These are phyloP conservation scores for Fragaria iinumae DNA, from an alignment of 306 rosid species.

Conservation along the genomic window DNA sequence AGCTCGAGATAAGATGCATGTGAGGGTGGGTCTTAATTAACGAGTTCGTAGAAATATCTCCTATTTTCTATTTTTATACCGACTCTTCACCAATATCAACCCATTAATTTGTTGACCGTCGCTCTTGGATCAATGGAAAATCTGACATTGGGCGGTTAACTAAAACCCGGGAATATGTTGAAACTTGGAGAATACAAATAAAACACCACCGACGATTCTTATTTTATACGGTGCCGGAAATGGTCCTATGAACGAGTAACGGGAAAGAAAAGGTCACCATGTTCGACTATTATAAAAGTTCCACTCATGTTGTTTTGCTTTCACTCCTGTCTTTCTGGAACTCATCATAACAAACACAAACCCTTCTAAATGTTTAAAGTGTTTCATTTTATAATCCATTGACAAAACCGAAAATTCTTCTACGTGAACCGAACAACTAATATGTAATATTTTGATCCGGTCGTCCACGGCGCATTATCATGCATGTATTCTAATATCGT, in stretches of 20 bases:
- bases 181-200: neutral
- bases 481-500: too few relatives aligned
- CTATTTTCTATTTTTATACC: neutral
- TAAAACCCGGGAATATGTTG: neutral
- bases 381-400: neutral
- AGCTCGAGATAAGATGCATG: conserved; percentile 25
- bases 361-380: too few relatives aligned
- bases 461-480: too few relatives aligned
- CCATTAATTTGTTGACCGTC: conserved; percentile 2
- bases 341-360: too few relatives aligned
- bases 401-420: neutral
- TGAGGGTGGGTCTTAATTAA: conserved; percentile 21
- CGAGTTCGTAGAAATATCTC: neutral
- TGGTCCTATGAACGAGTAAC: neutral
- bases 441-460: too few relatives aligned
- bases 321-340: too few relatives aligned
- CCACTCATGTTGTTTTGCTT: too few relatives aligned
- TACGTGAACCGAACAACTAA: too few relatives aligned
- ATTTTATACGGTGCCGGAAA: neutral
- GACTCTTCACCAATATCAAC: conserved; percentile 13
- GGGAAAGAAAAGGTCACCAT: conserved; percentile 4
- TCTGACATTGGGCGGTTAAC: neutral
- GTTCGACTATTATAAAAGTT: neutral
- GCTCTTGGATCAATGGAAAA: conserved; percentile 6
- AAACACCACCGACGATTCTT: neutral